Evolutionary conservation across 306 rosid species (phyloP), one percentile per base, ranked within the genome.

Genomic region (Bauhinia variegata): DNA sequence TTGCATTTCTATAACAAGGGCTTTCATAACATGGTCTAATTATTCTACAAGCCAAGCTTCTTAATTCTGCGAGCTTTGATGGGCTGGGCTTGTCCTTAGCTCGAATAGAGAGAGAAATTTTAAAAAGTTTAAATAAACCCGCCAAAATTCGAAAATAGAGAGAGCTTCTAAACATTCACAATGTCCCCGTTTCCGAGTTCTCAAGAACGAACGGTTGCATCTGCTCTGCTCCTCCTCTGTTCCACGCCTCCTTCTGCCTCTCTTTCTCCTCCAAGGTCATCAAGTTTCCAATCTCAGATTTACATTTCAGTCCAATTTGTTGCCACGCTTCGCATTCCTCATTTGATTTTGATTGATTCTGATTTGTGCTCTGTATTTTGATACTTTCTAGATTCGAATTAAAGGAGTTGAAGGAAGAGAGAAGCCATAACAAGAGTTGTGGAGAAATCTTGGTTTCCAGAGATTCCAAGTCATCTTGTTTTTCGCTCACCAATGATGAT

Each of bases 191-290:
- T 85, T 75, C 97, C 95, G 19, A 80, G 76, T 50, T 74, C 87
- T 9, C 72, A 62, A 57, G 96, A 92, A 68, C 84, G 48, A 71
- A 62, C 67, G 0, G 96, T 80, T 38, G 97, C 96, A 71, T 87
- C 97, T 55, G 86, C 96, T 54, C 72, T 92, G 67, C 87, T 92
- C 16, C 95, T 87, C 72, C 96, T 92, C 72, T 77, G 80, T 41
- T 34, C 73, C 6, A 18, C 49, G 5, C 75, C 86, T 63, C 74
- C 73, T 5, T 58, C 76, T 51, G 36, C 71, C 16, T 55, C 70
- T 8, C 54, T 64, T 30, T 65, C 77, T 68, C 70, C 80, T 28
- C 58, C 82, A 8, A 67, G 31, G 96, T 87, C 74, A 36, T 47
- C 2, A 2, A 38, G 10, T 67, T 49, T 23, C 54, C 0, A 39